A percentile compares a stretch with the other conserved stretches of the same genome.
Evolutionary conservation across 768 basidiomycete genomes (phyloP).

Genomic region (Leccinum aurantiacum): DNA sequence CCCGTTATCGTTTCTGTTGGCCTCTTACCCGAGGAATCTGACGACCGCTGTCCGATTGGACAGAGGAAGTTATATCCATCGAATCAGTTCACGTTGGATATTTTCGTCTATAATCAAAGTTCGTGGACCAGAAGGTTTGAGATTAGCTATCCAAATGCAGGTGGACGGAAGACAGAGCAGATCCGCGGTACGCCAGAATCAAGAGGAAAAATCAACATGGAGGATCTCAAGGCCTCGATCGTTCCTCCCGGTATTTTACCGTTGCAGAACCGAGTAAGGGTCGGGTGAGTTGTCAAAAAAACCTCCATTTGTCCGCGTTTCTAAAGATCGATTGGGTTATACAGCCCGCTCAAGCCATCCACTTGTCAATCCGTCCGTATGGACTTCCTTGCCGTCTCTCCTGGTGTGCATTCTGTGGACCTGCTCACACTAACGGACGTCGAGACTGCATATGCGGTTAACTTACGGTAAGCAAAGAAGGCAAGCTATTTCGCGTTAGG

Average conservation of each 20-base stretch:
- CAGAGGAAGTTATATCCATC: constrained; percentile 64
- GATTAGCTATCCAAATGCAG: constrained; percentile 61
- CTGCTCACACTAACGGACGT: constrained; percentile 71
- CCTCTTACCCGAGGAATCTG: constrained; percentile 33
- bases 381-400: constrained; percentile 77
- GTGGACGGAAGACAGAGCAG: constrained; percentile 42
- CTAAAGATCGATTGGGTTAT: constrained; percentile 4
- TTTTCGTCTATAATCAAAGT: constrained; percentile 85
- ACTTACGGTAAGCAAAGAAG: constrained; percentile 55
- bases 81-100: constrained; percentile 76
- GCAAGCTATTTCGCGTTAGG: neutral
- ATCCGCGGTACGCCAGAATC: constrained; percentile 19
- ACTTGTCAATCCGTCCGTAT: constrained; percentile 86
- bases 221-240: constrained; percentile 32
- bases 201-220: constrained; percentile 19
- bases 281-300: constrained; percentile 57
- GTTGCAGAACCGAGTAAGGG: constrained; percentile 72
- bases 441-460: constrained; percentile 69
- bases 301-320: neutral
- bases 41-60: constrained; percentile 11
- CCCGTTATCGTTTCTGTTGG: constrained; percentile 73
- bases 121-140: constrained; percentile 76
- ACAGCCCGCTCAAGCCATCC: constrained; percentile 73
- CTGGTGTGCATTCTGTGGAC: constrained; percentile 78
- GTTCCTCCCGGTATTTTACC: constrained; percentile 64